Conservation (phyloP, 306 rosid species). For the Fragaria vesca region DNA sequence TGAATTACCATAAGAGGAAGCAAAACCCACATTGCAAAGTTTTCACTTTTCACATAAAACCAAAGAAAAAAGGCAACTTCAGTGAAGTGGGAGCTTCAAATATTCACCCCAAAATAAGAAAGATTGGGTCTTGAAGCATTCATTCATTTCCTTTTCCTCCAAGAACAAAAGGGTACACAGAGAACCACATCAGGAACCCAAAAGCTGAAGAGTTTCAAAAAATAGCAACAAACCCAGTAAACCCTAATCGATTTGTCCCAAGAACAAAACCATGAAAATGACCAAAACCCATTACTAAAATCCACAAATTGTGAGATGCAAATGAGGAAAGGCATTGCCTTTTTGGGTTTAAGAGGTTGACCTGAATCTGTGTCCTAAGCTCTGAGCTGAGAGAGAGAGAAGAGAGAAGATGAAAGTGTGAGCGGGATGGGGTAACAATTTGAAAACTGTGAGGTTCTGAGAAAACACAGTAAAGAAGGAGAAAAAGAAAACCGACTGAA, state of each 20-base stretch:
- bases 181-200: background rate
- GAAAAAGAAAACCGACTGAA: constrained; percentile 17
- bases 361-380: constrained; percentile 51
- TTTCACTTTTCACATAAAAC: background rate
- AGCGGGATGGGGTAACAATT: constrained; percentile 25
- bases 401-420: constrained; percentile 9
- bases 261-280: background rate
- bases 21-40: background rate
- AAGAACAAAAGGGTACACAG: background rate
- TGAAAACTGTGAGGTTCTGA: constrained; percentile 12
- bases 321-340: constrained; percentile 7
- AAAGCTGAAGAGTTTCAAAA: constrained; percentile 3
- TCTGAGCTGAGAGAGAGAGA: constrained; percentile 19
- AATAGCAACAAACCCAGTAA: constrained; percentile 13
- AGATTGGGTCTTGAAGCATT: constrained; percentile 4
- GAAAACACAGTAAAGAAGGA: constrained; percentile 6
- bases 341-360: constrained; percentile 21
- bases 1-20: background rate
- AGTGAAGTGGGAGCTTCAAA: constrained; percentile 5
- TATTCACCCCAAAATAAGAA: background rate
- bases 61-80: background rate
- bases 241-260: constrained; percentile 25
- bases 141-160: constrained; percentile 4
- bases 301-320: constrained; percentile 1
- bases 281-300: constrained; percentile 1